Evolutionary conservation across 768 basidiomycete species (phyloP).

Genomic region (Lactarius trivialis): DNA sequence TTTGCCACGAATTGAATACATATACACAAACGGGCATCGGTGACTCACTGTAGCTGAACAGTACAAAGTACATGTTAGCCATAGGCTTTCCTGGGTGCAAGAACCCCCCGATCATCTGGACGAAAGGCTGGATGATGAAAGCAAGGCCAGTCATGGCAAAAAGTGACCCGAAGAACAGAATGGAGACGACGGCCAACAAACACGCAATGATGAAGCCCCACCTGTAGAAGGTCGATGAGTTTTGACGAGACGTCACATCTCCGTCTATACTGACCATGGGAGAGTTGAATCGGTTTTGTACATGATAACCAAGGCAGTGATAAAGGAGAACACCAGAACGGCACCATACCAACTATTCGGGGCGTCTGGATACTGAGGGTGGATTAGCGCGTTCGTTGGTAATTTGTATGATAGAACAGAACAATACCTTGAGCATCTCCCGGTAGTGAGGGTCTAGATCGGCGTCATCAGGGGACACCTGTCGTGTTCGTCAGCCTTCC

Average conservation of each 20-base stretch:
- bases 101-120: slow-evolving; percentile 40
- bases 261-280: slow-evolving; percentile 34
- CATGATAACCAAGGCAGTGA: slow-evolving; percentile 38
- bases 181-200: slow-evolving; percentile 39
- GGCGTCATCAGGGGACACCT: slow-evolving; percentile 26
- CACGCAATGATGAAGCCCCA: slow-evolving; percentile 46
- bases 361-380: slow-evolving; percentile 31
- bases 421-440: slow-evolving; percentile 42
- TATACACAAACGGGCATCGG: background rate
- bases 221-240: slow-evolving; percentile 19
- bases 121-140: slow-evolving; percentile 44
- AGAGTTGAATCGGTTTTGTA: slow-evolving; percentile 44
- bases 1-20: background rate
- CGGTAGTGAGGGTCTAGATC: slow-evolving; percentile 44
- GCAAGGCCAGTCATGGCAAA: slow-evolving; percentile 42
- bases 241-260: background rate
- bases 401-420: background rate
- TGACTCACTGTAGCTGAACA: slow-evolving; percentile 41
- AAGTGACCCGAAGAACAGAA: slow-evolving; percentile 41
- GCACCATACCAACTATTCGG: slow-evolving; percentile 32
- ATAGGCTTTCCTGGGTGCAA: slow-evolving; percentile 31
- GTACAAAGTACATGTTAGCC: slow-evolving; percentile 36
- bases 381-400: background rate
- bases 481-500: slow-evolving; percentile 35
- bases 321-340: slow-evolving; percentile 25